phyloP scores from a whole-genome alignment of 2,329 filamentous ascomycete species.

The Neoascochyta sp. region DNA sequence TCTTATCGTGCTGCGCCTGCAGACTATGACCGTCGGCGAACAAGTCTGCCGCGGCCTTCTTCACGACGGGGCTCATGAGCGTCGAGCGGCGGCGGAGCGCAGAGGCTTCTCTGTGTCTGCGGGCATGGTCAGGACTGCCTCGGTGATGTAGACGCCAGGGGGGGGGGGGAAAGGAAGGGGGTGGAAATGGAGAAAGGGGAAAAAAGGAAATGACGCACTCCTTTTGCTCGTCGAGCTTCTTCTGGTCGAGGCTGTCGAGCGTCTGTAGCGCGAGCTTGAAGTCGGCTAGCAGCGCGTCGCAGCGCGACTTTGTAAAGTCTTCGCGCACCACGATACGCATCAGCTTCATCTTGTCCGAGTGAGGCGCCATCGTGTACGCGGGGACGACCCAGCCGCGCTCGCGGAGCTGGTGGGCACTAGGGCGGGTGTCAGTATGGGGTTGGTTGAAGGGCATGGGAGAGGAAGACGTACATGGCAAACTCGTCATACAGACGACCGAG shows the following conservation, averaged over 20 bases:
- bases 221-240: slow-evolving; percentile 65
- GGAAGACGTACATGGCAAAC: slow-evolving; percentile 50
- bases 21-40: slow-evolving; percentile 79
- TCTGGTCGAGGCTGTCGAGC: slow-evolving; percentile 69
- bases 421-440: neutral
- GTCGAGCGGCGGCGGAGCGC: slow-evolving; percentile 27
- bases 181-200: neutral
- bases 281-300: slow-evolving; percentile 72
- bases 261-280: slow-evolving; percentile 72
- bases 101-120: too few relatives aligned
- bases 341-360: slow-evolving; percentile 81
- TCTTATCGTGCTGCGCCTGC: slow-evolving; percentile 87
- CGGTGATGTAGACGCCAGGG: too few relatives aligned
- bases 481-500: slow-evolving; percentile 55
- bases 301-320: slow-evolving; percentile 80
- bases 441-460: neutral
- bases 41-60: slow-evolving; percentile 38
- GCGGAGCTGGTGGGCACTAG: slow-evolving; percentile 74
- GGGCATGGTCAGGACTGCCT: too few relatives aligned
- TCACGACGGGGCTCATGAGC: slow-evolving; percentile 22
- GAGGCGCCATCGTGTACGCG: slow-evolving; percentile 93
- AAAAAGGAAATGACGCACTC: slow-evolving; percentile 46
- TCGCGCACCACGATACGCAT: slow-evolving; percentile 89
- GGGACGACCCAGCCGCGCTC: slow-evolving; percentile 90
- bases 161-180: neutral